Conservation (phyloP, 2,329 filamentous ascomycete species). For the Colletotrichum nymphaeae region DNA sequence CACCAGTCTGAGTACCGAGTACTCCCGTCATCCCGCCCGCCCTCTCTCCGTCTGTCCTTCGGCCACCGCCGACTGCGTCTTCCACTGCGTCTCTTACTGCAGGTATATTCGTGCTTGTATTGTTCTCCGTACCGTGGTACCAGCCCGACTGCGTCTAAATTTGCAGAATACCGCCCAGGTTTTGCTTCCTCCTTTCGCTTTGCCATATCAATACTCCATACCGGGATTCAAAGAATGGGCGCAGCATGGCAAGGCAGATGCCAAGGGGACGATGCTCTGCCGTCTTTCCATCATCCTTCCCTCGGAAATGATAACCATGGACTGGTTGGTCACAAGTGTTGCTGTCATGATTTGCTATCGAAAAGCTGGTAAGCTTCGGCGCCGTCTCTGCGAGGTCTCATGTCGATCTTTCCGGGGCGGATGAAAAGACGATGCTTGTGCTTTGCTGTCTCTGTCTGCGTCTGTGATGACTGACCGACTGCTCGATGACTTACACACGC, state of each 20-base stretch:
- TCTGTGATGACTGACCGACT: neutral
- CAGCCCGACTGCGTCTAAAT: neutral
- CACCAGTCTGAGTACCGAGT: neutral
- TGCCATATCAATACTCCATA: neutral
- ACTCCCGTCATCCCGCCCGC: neutral
- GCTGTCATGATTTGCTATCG: neutral
- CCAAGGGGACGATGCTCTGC: constrained; percentile 1
- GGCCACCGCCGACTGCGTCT: neutral
- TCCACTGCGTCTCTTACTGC: neutral
- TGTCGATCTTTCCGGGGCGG: constrained; percentile 8
- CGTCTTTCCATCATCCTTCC: neutral
- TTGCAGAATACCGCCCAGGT: neutral
- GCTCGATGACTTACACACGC: neutral
- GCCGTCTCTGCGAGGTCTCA: constrained; percentile 12
- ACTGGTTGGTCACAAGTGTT: neutral
- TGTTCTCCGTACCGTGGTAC: neutral
- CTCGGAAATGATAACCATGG: neutral
- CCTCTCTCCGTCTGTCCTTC: neutral
- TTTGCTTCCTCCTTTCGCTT: neutral
- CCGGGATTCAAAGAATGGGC: neutral
- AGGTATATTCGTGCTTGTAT: neutral
- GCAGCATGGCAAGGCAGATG: constrained; percentile 18
- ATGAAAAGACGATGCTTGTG: neutral
- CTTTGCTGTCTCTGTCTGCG: neutral
- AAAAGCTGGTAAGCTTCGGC: neutral